Evolutionary conservation across 495 filamentous ascomycete species (phyloP), one percentile per base, ranked within the genome.

Genomic region (Podospora comata): DNA sequence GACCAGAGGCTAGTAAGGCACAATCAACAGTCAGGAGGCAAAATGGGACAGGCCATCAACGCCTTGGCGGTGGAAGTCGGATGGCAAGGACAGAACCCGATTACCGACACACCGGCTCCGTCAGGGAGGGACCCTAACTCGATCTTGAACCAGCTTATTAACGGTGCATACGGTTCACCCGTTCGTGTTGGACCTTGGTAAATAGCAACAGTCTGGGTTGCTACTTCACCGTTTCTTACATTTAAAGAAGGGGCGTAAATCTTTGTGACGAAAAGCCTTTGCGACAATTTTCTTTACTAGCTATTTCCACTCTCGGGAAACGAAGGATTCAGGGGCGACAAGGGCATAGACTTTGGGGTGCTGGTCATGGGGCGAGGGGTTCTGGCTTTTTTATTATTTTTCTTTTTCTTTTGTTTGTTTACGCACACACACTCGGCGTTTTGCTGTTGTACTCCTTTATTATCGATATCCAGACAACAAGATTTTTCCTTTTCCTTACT

Each of bases 1-100:
- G 95, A 98, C 72, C 89, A 93, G 78, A 93, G 87, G 71, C 80
- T 99, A 60, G 80, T 85, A 2, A 94, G 92, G 77, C 95, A 99
- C 80, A 95, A 98, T 71, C 88, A 94, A 68, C 89, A 89, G 65
- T 92, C 92, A 15, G 90, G 88, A 53, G 93, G 94, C 9, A 90
- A 90, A 74, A 82, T 99, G 78, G 89, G 91, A 71, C 87, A 87
- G 64, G 95, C 93, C 56, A 85, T 97, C 61, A 83, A 88, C 65
- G 90, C 92, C 72, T 86, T 97, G 78, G 84, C 84, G n/a, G 81
- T 78, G 23, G 89, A 87, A 68, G 79, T 96, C 32, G 90, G 89
- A 57, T 97, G 92, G 92, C 90, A 92, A 82, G 89, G 86, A 28
- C 82, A 82, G 48, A 78, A 80, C 67, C 48, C 56, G 13, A 73